phyloP scores from a whole-genome alignment of 805 yeast species.

The Kodamaea kakaduensis region DNA sequence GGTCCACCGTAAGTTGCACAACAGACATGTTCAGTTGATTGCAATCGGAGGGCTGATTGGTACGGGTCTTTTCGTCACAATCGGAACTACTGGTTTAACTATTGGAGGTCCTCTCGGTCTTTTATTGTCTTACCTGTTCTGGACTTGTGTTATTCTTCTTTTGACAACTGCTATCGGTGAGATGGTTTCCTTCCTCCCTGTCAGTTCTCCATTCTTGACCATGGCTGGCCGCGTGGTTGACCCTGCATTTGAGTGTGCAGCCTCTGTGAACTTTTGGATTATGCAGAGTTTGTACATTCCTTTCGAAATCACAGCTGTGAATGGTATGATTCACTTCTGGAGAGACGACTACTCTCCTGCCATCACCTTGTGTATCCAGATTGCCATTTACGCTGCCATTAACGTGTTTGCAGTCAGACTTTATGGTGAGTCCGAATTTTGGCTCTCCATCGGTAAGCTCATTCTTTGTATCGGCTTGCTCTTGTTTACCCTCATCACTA shows the following conservation, averaged over 20 bases:
- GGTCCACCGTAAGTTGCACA: constrained; percentile 14
- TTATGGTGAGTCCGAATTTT: constrained; percentile 38
- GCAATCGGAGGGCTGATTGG: constrained; percentile 21
- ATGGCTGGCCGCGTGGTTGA: constrained; percentile 26
- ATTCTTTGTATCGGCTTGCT: constrained; percentile 30
- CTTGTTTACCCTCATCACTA: constrained; percentile 31
- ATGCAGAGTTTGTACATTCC: constrained; percentile 46
- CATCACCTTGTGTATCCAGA: constrained; percentile 38
- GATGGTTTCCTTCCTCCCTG: constrained; percentile 33
- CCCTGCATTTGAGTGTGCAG: constrained; percentile 33
- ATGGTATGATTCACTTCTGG: constrained; percentile 34
- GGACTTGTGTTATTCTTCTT: constrained; percentile 21
- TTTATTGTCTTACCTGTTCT: constrained; percentile 17
- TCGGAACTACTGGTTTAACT: constrained; percentile 21
- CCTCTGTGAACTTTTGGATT: constrained; percentile 34
- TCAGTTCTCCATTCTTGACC: constrained; percentile 34
- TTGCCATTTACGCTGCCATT: constrained; percentile 28
- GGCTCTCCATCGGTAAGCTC: constrained; percentile 32
- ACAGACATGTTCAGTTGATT: constrained; percentile 17
- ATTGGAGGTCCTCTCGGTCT: constrained; percentile 19
- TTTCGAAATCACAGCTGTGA: constrained; percentile 42
- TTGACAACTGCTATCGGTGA: constrained; percentile 32
- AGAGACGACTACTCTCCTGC: constrained; percentile 36
- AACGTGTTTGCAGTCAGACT: constrained; percentile 30
- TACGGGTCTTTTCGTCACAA: constrained; percentile 24